Conservation (phyloP, 768 basidiomycete genomes). For the Leucocoprinus sp. region DNA sequence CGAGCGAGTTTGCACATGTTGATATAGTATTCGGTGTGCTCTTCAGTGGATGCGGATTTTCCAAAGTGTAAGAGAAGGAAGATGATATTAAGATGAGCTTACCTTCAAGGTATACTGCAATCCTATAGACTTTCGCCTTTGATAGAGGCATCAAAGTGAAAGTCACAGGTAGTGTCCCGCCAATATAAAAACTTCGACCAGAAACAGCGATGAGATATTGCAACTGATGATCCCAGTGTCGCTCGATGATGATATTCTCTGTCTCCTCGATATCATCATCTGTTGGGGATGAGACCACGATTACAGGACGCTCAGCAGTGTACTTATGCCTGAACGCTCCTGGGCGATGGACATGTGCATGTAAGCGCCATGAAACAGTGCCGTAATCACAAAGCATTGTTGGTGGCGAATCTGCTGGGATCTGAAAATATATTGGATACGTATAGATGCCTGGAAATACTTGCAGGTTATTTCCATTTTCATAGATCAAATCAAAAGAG, state of each 20-base stretch:
- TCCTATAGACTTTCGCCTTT: constrained; percentile 73
- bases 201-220: constrained; percentile 72
- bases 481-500: constrained; percentile 4
- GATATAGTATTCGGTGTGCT: constrained; percentile 76
- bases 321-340: constrained; percentile 74
- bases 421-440: constrained; percentile 87
- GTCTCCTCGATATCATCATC: constrained; percentile 84
- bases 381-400: constrained; percentile 70
- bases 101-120: constrained; percentile 80
- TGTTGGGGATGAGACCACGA: constrained; percentile 63
- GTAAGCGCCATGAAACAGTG: constrained; percentile 69
- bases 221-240: constrained; percentile 86
- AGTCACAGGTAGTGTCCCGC: constrained; percentile 70
- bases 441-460: constrained; percentile 70
- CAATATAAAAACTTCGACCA: constrained; percentile 74
- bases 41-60: constrained; percentile 32
- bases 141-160: constrained; percentile 77
- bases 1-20: constrained; percentile 59
- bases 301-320: constrained; percentile 61
- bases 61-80: not conserved
- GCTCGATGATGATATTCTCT: constrained; percentile 73
- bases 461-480: constrained; percentile 1
- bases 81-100: constrained; percentile 14
- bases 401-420: constrained; percentile 76
- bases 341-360: constrained; percentile 75